Evolutionary conservation across 371 early-diverging fungal species (phyloP).

Genomic region (Apophysomyces variabilis): DNA sequence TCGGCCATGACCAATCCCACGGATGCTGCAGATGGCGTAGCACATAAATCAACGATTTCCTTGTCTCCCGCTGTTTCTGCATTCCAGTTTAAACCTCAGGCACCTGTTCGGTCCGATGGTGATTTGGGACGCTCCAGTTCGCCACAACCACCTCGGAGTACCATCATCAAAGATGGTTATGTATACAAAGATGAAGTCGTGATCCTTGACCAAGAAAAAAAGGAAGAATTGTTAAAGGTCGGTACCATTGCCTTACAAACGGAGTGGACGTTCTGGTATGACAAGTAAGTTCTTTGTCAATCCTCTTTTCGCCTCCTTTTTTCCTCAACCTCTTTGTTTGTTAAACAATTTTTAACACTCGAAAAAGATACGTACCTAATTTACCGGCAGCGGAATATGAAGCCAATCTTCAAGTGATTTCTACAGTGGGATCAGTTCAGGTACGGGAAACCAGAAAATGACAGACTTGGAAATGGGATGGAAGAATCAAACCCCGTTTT

Average conservation of each 20-base stretch:
- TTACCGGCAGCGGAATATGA: conserved; percentile 61
- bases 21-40: conserved; percentile 36
- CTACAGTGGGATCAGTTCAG: conserved; percentile 66
- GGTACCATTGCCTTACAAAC: conserved; percentile 51
- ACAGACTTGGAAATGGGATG: neutral
- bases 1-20: conserved; percentile 19
- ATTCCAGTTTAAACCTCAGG: conserved; percentile 33
- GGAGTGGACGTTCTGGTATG: conserved; percentile 72
- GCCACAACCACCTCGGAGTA: conserved; percentile 4
- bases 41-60: conserved; percentile 13
- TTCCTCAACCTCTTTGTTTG: neutral
- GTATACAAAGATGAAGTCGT: conserved; percentile 36
- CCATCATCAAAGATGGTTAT: conserved; percentile 30
- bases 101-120: conserved; percentile 23
- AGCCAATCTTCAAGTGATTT: conserved; percentile 59
- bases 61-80: conserved; percentile 45
- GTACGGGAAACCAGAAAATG: conserved; percentile 28
- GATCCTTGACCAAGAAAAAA: conserved; percentile 33
- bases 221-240: conserved; percentile 31
- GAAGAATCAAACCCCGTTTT: neutral
- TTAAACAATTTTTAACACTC: neutral
- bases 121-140: conserved; percentile 16
- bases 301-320: neutral
- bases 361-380: conserved; percentile 55
- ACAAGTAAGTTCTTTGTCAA: conserved; percentile 50